Base-by-base conservation (phyloP, 345 rosid species). In the Xanthoceras sorbifolium region DNA sequence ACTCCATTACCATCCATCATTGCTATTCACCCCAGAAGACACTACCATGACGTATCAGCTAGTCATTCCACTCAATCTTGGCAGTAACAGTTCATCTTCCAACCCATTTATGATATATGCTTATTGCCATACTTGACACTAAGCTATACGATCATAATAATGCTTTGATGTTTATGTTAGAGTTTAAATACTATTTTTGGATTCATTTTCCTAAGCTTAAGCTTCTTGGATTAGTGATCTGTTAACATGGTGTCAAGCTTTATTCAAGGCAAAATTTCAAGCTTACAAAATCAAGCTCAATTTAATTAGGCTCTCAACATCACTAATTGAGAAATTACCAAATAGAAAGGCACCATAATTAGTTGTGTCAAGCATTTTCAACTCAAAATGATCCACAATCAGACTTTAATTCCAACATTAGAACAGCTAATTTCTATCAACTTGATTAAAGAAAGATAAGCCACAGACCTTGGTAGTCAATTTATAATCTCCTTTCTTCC, bases 401-500 rank as follows among this genome's bases (percentile, higher is more conserved):
- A 8, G 9, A 48, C 22, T 46, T 23, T 17, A 68, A 15, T 68
- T 28, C 17, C 7, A 14, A 46, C 36, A 46, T 46, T 67, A 12
- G 22, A 69, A 14, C 23, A 17, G 26, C 61, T 18, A 29, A 61
- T 32, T 18, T 23, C 36, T 12, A 71, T 18, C 50, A 18, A 14
- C 55, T 28, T 15, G 22, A 52, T 1, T 26, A 3, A 61, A 28
- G 7, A 1, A 52, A 2, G 17, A 31, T n/a, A 48, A 69, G 40
- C 7, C 63, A 69, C 68, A 72, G 29, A 90, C 91, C 93, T 86
- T 88, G 10, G 88, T 69, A 59, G 83, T 59, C 81, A 86, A 78
- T 3, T 9, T 57, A 70, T 78, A 82, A 4, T 87, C 81, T 5
- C 82, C 84, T 14, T 40, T 75, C 64, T 64, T 84, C 91, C 91